A percentile compares a stretch with the other conserved stretches of the same genome.
Conservation (phyloP, 106 monocot genomes). For the Cymbidium sinense region DNA sequence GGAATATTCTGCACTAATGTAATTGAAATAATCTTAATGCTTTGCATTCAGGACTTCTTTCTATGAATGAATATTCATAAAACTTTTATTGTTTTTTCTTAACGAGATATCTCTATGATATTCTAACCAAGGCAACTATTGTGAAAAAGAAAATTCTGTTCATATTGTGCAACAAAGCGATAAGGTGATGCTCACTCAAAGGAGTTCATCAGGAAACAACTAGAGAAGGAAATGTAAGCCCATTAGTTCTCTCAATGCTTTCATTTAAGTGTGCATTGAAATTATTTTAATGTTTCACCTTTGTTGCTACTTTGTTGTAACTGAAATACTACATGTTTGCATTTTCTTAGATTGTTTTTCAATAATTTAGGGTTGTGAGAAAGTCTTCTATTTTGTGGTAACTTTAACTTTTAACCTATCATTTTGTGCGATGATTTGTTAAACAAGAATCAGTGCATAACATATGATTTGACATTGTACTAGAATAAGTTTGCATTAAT, state of each 20-base stretch:
- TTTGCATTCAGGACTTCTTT: neutral
- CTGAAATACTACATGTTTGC: neutral
- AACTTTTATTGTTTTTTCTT: neutral
- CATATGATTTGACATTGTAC: neutral
- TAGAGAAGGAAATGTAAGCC: constrained; percentile 99
- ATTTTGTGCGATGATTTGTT: neutral
- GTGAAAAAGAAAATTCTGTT: constrained; percentile 76
- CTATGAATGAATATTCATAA: neutral
- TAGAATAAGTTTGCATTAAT: neutral
- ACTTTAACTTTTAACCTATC: neutral
- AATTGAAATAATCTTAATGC: neutral
- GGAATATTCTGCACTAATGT: neutral
- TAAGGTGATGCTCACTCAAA: constrained; percentile 93
- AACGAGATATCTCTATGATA: constrained; percentile 87
- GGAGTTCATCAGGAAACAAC: constrained; percentile 92
- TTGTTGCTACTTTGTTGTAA: neutral
- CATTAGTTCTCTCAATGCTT: neutral
- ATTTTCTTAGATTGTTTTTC: neutral
- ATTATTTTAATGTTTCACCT: neutral
- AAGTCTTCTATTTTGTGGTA: neutral
- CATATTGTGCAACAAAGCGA: constrained; percentile 92
- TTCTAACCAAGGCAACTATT: constrained; percentile 70
- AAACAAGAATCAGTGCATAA: neutral
- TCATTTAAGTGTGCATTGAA: neutral
- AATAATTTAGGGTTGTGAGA: neutral